Base-by-base conservation (phyloP, 139 green algal genomes). In the Volvox reticuliferus region DNA sequence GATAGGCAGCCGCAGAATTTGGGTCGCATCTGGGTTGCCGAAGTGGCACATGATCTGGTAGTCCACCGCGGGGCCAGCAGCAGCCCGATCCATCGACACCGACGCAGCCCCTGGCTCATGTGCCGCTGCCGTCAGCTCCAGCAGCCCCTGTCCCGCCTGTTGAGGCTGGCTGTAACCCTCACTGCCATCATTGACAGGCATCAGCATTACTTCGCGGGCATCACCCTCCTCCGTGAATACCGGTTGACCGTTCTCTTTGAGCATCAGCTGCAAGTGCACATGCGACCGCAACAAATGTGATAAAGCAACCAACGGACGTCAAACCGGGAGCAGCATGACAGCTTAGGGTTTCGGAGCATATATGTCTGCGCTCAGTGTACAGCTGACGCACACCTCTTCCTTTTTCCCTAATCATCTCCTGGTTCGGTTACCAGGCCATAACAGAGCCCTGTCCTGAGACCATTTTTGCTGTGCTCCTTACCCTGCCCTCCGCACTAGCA, bases 21-120 rank as follows among this genome's bases (percentile, higher is more conserved):
- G 73, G 32, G 86, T 90, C 21, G 75, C 75, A 14, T 90, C 86
- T 0, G 75, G 50, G 21, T 67, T 76, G 55, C 55, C 86, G 21
- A 61, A 84, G 55, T 85, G 73, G 73, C 73, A 85, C 55, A 84
- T 76, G 73, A 90, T 63, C 75, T 85, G 86, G 86, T 85, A 90
- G 55, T 90, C 86, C 44, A 63, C 35, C 36, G 5, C 17, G 24
- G 55, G 33, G 13, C 65, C 21, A 36, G 24, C 35, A 63, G 79
- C 16, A 30, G 77, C 20, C 44, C 44, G 65, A 30, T 28, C 21
- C 78, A 50, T 24, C 1, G 78, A 3, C 36, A 6, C 5, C 20
- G 37, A 13, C 78, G 78, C 28, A 22, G 20, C 12, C 0, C n/a
- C 79, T 35, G 78, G 21, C 55, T 71, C 79, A 44, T 67, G 37